Percentiles rank a stretch among this genome's conserved stretches.
These are phyloP conservation scores for Penicillium sp. DNA, from an alignment of 2,329 filamentous ascomycete genomes.

Conservation along the genomic window DNA sequence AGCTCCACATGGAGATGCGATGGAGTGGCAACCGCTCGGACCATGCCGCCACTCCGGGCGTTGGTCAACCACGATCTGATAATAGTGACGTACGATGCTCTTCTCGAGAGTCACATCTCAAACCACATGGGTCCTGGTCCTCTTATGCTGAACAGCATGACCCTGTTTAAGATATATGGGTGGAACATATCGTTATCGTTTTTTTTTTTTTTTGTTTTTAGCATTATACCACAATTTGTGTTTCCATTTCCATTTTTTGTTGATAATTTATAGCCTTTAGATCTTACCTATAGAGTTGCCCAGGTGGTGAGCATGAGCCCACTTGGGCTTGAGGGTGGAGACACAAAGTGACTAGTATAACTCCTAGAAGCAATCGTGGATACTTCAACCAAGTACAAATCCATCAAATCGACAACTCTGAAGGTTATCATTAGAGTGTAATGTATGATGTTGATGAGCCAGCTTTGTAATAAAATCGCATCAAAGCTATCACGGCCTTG, in stretches of 20 bases:
- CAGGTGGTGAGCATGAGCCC: neutral
- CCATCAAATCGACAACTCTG: too few relatives aligned
- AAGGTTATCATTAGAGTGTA: too few relatives aligned
- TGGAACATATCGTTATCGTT: neutral
- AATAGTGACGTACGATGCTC: neutral
- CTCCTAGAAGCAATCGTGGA: too few relatives aligned
- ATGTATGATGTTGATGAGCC: too few relatives aligned
- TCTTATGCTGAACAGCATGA: neutral
- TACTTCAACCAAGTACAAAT: too few relatives aligned
- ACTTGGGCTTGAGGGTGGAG: too few relatives aligned
- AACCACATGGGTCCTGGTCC: neutral
- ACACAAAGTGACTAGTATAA: too few relatives aligned
- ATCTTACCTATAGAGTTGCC: neutral
- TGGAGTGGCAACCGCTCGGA: constrained; percentile 12
- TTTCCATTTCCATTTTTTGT: neutral
- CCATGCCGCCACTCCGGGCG: neutral
- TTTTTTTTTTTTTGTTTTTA: neutral
- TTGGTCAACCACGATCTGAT: neutral
- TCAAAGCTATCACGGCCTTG: too few relatives aligned
- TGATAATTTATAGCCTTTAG: neutral
- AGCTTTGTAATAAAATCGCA: too few relatives aligned
- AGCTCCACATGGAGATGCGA: constrained; percentile 9
- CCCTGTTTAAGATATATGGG: neutral
- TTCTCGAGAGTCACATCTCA: neutral
- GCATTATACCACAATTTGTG: neutral